Conservation (phyloP, 495 filamentous ascomycete genomes). For the Neurospora pannonica region DNA sequence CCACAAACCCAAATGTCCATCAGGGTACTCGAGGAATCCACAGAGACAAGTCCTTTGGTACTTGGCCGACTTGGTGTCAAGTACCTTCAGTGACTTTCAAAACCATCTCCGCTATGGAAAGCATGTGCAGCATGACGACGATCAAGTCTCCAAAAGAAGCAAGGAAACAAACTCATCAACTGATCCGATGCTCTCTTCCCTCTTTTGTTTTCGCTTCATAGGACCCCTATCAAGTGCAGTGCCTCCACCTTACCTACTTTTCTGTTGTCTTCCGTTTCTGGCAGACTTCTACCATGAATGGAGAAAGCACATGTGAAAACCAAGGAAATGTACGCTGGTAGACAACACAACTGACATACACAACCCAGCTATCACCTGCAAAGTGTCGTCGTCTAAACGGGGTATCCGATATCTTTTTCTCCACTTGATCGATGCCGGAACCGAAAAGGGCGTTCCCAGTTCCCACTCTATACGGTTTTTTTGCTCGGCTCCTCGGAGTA, state of each 20-base stretch:
- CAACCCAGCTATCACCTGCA: neutral
- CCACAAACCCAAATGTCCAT: neutral
- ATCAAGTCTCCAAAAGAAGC: neutral
- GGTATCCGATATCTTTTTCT: neutral
- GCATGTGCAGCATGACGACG: neutral
- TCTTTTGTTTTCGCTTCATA: neutral
- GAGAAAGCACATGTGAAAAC: neutral
- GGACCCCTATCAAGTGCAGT: neutral
- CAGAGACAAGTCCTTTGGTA: neutral
- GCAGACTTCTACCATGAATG: neutral
- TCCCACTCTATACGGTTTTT: neutral
- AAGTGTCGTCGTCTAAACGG: neutral
- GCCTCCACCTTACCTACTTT: neutral
- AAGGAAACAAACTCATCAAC: neutral
- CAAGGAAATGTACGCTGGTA: neutral
- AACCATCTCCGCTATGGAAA: neutral
- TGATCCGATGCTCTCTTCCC: neutral
- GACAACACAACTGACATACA: neutral
- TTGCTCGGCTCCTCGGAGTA: neutral
- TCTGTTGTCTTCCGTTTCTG: neutral
- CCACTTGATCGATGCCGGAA: neutral
- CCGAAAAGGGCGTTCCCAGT: neutral
- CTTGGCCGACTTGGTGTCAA: neutral
- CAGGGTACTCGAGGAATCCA: neutral
- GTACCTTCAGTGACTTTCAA: neutral